Conservation (phyloP, 202 grass and related monocot species). For the Zizania palustris region DNA sequence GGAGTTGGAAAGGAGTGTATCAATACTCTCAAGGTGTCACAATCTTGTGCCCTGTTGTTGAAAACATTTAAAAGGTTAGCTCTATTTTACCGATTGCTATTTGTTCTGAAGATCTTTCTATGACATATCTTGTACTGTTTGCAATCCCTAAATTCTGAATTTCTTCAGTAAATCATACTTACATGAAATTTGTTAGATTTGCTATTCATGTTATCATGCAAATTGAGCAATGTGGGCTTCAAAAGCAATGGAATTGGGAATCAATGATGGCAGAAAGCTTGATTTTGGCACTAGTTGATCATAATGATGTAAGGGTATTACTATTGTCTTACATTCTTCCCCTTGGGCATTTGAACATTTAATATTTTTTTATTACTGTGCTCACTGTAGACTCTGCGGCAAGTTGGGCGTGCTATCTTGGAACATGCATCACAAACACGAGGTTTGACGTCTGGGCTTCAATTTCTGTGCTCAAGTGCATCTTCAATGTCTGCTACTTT, state of each 20-base stretch:
- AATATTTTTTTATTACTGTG: conserved; percentile 18
- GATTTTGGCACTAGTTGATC: conserved; percentile 80
- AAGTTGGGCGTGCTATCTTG: conserved; percentile 83
- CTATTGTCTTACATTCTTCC: conserved; percentile 39
- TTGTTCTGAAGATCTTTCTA: conserved; percentile 34
- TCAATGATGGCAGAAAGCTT: conserved; percentile 93
- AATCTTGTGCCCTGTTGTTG: conserved; percentile 56
- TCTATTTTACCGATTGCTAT: conserved; percentile 36
- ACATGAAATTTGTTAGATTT: conserved; percentile 61
- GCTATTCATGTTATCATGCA: conserved; percentile 73
- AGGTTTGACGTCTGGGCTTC: conserved; percentile 83
- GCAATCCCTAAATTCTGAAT: conserved; percentile 12
- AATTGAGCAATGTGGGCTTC: conserved; percentile 72
- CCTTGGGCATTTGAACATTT: conserved; percentile 34
- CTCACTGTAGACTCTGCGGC: conserved; percentile 74
- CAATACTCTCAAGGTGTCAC: conserved; percentile 77
- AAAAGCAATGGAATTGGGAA: conserved; percentile 93
- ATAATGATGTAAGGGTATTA: conserved; percentile 76
- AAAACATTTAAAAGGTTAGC: conserved; percentile 83
- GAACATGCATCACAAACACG: conserved; percentile 79
- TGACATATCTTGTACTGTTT: conserved; percentile 36
- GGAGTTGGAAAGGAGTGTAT: conserved; percentile 73
- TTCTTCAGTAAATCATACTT: conserved; percentile 35
- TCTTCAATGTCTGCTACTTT: conserved; percentile 77
- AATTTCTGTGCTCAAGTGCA: conserved; percentile 82